phyloP scores from a whole-genome alignment of 1,139 yeast genomes.

The Zygoascus sp. region DNA sequence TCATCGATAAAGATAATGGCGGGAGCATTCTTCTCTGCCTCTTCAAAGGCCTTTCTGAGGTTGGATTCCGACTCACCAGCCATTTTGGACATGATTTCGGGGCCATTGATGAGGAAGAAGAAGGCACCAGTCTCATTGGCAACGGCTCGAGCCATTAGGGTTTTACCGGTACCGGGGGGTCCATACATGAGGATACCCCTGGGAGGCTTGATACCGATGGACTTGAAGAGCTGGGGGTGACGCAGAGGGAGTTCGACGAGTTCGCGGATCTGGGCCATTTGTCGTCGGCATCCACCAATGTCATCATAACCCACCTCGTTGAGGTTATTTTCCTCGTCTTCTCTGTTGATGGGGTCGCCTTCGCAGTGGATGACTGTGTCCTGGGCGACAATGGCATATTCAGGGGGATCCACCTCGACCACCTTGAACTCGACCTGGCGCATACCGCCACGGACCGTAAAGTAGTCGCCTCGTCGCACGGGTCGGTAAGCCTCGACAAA shows the following conservation, averaged over 20 bases:
- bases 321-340: constrained; percentile 94
- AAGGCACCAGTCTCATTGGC: constrained; percentile 99
- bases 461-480: constrained; percentile 94
- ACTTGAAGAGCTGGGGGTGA: constrained; percentile 94
- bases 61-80: constrained; percentile 99
- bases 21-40: constrained; percentile 98
- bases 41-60: constrained; percentile 96
- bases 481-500: constrained; percentile 99
- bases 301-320: constrained; percentile 98
- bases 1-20: constrained; percentile 97
- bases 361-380: constrained; percentile 98
- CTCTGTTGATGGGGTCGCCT: constrained; percentile 98
- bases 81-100: constrained; percentile 99
- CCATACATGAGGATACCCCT: constrained; percentile 97
- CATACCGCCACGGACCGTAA: constrained; percentile 98
- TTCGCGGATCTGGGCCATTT: constrained; percentile 98
- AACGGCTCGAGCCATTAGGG: constrained; percentile 99
- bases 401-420: constrained; percentile 97
- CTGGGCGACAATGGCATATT: constrained; percentile 96
- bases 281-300: constrained; percentile 98
- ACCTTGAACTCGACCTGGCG: constrained; percentile 98
- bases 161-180: constrained; percentile 98
- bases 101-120: constrained; percentile 96
- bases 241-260: constrained; percentile 93
- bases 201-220: constrained; percentile 97